Percentiles rank a stretch among this genome's conserved stretches.
These are phyloP conservation scores for Globisporangium nunn DNA, from an alignment of 352 stramenopile species.

Conservation along the genomic window DNA sequence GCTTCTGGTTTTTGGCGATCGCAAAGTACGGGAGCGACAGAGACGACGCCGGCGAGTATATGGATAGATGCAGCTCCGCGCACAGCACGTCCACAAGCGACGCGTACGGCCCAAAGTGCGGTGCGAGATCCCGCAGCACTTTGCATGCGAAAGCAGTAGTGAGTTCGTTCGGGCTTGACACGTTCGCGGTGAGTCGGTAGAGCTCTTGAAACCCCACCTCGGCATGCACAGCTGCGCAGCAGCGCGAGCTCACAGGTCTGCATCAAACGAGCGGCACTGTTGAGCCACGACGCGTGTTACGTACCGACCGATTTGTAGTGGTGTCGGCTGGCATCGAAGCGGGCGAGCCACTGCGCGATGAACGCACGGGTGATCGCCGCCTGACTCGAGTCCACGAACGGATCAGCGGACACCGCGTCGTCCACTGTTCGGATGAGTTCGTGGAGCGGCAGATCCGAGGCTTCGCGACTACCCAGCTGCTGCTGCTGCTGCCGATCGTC, in stretches of 20 bases:
- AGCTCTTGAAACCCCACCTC: constrained; percentile 63
- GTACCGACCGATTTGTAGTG: constrained; percentile 65
- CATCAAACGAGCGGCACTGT: neutral
- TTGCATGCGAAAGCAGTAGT: constrained; percentile 51
- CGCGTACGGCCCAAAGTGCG: constrained; percentile 50
- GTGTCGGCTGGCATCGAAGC: constrained; percentile 39
- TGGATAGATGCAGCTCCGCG: constrained; percentile 33
- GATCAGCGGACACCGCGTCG: constrained; percentile 41
- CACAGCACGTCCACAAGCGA: constrained; percentile 32
- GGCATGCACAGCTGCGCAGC: constrained; percentile 40
- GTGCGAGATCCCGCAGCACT: constrained; percentile 43
- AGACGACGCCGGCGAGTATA: constrained; percentile 22
- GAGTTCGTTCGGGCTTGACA: constrained; percentile 49
- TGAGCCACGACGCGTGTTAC: neutral
- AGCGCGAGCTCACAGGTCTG: neutral
- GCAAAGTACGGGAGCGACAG: constrained; percentile 49
- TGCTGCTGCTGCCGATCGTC: neutral
- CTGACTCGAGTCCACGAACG: constrained; percentile 45
- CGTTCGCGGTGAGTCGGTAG: constrained; percentile 42
- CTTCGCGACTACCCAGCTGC: too few relatives aligned
- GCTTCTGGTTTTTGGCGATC: constrained; percentile 55
- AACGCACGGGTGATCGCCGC: constrained; percentile 48
- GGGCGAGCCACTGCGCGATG: constrained; percentile 50
- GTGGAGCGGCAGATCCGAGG: constrained; percentile 26
- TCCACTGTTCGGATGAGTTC: constrained; percentile 48